Base-by-base conservation (phyloP, 2,329 filamentous ascomycete genomes). In the Byssochlamys sp. region DNA sequence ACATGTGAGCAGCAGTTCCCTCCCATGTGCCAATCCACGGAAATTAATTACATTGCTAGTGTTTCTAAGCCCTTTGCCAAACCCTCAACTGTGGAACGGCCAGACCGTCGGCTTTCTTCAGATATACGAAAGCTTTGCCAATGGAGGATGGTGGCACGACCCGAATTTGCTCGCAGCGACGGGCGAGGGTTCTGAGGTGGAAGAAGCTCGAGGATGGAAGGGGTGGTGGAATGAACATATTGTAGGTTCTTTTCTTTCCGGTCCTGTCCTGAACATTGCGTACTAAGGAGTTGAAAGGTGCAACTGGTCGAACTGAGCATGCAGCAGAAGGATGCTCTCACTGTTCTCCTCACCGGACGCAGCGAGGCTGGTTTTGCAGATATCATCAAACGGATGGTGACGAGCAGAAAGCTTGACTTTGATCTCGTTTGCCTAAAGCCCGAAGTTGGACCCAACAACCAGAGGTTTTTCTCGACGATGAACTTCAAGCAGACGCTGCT, bases 221-320 rank as follows among this genome's bases (percentile, higher is more conserved):
- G 91, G 91, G 35, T 96, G 90, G 88, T 99, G 94, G 94, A 97
- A 97, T 68, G 92, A 97, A 69, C 85, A 88, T 65, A 86, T 99
- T 63, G 84, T 81, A 65, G 59, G 86, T 84, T 35, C 33, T 53
- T 55, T 56, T 31, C 52, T 48, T 54, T 31, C 39, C 26, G 5
- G 19, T 2, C 4, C 26, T 45, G 14, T 55, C 29, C 51, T 51
- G 39, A 5, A 27, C 27, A 14, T n/a, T 14, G 24, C 28, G 25
- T 55, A 57, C 69, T 69, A 60, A 70, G 62, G 53, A 45, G 27
- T 62, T 59, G 58, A n/a, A 63, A 78, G 76, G 73, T 80, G 56
- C 83, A 91, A 65, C 82, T 97, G 29, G 90, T 95, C 48, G 80
- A 82, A 66, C 78, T 96, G 57, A 91, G 87, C 70, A 89, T 89